phyloP scores from a whole-genome alignment of 2,329 filamentous ascomycete species.

The Fusarium fujikuroi region DNA sequence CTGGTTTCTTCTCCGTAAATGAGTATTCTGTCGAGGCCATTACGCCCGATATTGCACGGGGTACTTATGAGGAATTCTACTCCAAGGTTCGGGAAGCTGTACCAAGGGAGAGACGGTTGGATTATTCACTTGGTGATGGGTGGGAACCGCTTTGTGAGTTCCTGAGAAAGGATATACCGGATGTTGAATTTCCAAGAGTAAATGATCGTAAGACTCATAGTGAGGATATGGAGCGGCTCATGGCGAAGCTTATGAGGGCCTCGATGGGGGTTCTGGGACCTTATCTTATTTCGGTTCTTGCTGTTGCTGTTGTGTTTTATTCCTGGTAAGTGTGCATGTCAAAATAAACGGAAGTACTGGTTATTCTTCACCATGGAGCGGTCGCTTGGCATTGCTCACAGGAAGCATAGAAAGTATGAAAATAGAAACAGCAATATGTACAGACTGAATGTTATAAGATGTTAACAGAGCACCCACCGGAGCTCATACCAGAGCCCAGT shows the following conservation, averaged over 20 bases:
- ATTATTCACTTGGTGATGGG: constrained; percentile 7
- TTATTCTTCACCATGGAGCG: rapidly evolving
- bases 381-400: rapidly evolving
- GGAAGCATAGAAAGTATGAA: too few species aligned
- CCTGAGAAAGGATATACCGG: constrained; percentile 9
- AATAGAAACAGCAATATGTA: too few species aligned
- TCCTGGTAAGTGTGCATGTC: not conserved
- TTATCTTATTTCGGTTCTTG: not conserved
- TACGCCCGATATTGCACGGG: not conserved
- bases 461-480: not conserved
- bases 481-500: not conserved
- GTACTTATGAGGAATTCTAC: not conserved
- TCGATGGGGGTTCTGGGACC: rapidly evolving
- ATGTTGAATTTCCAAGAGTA: constrained; percentile 3
- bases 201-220: constrained; percentile 8
- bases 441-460: not conserved
- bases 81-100: not conserved
- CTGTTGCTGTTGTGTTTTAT: not conserved
- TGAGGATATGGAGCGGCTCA: not conserved
- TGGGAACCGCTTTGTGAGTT: constrained; percentile 21
- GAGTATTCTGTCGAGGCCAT: not conserved
- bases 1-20: not conserved
- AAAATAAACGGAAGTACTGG: rapidly evolving
- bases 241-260: not conserved
- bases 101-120: not conserved